Percentiles rank a stretch among this genome's conserved stretches.
phyloP scores from a whole-genome alignment of 768 basidiomycete genomes.

The Coprinopsis strossmayeri region DNA sequence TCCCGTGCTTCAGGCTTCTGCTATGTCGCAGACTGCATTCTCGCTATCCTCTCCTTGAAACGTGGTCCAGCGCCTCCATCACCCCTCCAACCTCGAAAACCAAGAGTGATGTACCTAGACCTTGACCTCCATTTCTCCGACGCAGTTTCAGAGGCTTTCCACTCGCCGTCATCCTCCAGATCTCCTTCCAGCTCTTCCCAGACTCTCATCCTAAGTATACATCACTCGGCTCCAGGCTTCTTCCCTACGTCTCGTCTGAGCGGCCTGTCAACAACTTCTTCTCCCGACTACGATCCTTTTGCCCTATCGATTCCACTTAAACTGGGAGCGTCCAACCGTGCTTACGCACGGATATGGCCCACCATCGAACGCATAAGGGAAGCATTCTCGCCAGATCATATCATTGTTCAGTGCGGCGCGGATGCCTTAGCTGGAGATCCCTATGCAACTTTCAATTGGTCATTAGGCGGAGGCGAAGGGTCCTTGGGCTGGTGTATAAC shows the following conservation, averaged over 20 bases:
- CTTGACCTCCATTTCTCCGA: slow-evolving; percentile 91
- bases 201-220: slow-evolving; percentile 68
- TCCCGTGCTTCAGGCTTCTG: slow-evolving; percentile 83
- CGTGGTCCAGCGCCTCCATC: slow-evolving; percentile 21
- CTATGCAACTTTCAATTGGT: slow-evolving; percentile 68
- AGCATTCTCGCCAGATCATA: slow-evolving; percentile 67
- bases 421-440: slow-evolving; percentile 87
- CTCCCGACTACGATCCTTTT: slow-evolving; percentile 44
- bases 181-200: slow-evolving; percentile 28
- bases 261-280: slow-evolving; percentile 32
- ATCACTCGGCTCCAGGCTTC: slow-evolving; percentile 79
- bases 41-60: slow-evolving; percentile 71
- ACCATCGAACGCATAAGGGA: slow-evolving; percentile 53
- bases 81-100: slow-evolving; percentile 14
- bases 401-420: slow-evolving; percentile 81
- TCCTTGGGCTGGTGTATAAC: slow-evolving; percentile 66
- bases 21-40: slow-evolving; percentile 86
- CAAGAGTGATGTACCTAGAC: slow-evolving; percentile 85
- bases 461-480: slow-evolving; percentile 47
- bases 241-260: slow-evolving; percentile 62
- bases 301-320: slow-evolving; percentile 77
- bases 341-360: slow-evolving; percentile 60
- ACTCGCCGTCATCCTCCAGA: slow-evolving; percentile 25
- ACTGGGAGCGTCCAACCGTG: slow-evolving; percentile 59
- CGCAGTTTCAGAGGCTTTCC: slow-evolving; percentile 76